Evolutionary conservation across 179 eudicot genomes (phyloP).

Genomic region (Heliamphora pulchella): DNA sequence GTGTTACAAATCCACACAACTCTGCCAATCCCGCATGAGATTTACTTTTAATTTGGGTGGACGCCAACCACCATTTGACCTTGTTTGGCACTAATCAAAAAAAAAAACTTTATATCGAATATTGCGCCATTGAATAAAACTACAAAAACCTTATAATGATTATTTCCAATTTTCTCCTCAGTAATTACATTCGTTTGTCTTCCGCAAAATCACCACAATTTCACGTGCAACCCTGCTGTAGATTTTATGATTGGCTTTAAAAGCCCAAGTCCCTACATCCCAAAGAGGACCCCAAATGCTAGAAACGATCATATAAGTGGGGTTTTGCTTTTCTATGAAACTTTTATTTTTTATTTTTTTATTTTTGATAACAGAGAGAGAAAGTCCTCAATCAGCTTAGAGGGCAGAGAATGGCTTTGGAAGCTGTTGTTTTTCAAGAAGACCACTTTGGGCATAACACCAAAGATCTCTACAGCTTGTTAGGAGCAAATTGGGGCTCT

Average conservation of each 20-base stretch:
- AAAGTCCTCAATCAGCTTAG: not conserved
- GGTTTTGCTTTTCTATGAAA: not conserved
- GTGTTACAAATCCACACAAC: too few relatives aligned
- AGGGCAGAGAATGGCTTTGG: slow-evolving; percentile 10
- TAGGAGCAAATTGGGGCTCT: slow-evolving; percentile 5
- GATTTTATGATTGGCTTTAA: slow-evolving; percentile 13
- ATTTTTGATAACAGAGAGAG: not conserved
- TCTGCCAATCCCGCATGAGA: too few relatives aligned
- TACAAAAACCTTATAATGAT: not conserved
- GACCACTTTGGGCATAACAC: not conserved
- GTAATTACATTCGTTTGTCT: not conserved
- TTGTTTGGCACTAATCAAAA: too few relatives aligned
- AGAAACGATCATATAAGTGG: not conserved
- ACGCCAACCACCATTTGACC: too few relatives aligned
- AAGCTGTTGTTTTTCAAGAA: slow-evolving; percentile 4
- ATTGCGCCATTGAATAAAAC: too few relatives aligned
- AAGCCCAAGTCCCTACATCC: slow-evolving; percentile 2
- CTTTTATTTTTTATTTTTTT: not conserved
- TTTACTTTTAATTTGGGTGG: too few relatives aligned
- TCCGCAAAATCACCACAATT: not conserved
- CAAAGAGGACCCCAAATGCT: not conserved
- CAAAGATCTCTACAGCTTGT: slow-evolving; percentile 10
- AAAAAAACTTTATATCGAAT: too few relatives aligned
- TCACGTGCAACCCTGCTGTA: slow-evolving; percentile 36
- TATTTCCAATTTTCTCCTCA: not conserved